Base-by-base conservation (phyloP, 345 rosid genomes). In the Gossypium raimondii region DNA sequence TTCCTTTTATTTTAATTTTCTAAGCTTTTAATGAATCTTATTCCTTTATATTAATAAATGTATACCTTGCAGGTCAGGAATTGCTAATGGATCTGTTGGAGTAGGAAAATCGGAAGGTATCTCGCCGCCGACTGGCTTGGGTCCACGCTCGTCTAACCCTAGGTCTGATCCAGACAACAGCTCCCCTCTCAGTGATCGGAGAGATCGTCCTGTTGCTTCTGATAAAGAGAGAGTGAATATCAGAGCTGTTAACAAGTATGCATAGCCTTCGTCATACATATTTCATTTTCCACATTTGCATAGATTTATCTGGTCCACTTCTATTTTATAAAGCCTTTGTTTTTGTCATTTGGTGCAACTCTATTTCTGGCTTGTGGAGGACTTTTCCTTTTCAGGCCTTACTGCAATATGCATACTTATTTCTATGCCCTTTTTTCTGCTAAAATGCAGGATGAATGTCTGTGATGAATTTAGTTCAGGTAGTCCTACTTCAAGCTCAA, bases 201-300 rank as follows among this genome's bases (percentile, higher is more conserved):
- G 88, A 84, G 98, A 93, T 78, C 89, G 93, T 57, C 79, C 89
- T 74, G 61, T 77, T 83, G 89, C 84, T 82, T 88, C 85, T 20
- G 98, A 92, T 67, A 93, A 93, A 82, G 99, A 93, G 77, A 88
- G 90, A 81, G 85, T 78, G 84, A 92, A 87, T 78, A 73, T 86
- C 68, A 96, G 90, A 83, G 83, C 90, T 67, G 80, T 85, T 79
- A 90, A 85, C 82, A 96, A 89, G 99, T 93, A 92, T 74, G 90
- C 78, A 67, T 62, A n/a, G 18, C 38, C 45, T 79, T 80, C 58
- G 60, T 45, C 65, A 45, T 47, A 34, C 57, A 61, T 27, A 47
- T 50, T 75, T 77, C 53, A 34, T 70, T 77, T 45, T 41, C 62
- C 74, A 59, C 50, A 51, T 69, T 43, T 69, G 73, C 43, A 24